Percentiles rank a stretch among this genome's conserved stretches.
These are phyloP conservation scores for Amanita muscaria DNA, from an alignment of 768 basidiomycete species.

Conservation along the genomic window DNA sequence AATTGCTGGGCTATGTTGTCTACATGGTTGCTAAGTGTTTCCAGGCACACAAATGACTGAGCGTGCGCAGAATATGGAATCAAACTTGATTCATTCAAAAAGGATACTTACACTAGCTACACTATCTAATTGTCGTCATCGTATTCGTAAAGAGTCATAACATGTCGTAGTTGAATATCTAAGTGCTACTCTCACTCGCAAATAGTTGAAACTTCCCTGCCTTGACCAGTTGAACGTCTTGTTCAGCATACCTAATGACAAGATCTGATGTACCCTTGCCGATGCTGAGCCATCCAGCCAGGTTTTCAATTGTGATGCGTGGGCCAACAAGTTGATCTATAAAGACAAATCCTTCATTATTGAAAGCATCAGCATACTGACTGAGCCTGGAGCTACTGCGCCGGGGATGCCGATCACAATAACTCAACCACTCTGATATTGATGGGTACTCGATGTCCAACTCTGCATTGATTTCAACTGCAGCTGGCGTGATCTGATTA, in stretches of 20 bases:
- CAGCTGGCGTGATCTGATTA: background rate
- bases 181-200: background rate
- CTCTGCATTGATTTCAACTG: background rate
- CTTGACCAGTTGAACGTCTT: constrained; percentile 3
- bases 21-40: background rate
- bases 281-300: constrained; percentile 3
- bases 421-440: constrained; percentile 4
- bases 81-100: background rate
- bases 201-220: constrained; percentile 2
- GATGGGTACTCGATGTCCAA: background rate
- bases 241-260: constrained; percentile 4
- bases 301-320: background rate
- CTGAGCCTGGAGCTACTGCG: constrained; percentile 2
- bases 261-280: constrained; percentile 6
- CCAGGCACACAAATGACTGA: background rate
- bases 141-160: background rate
- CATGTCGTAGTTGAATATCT: background rate
- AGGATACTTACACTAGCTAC: background rate
- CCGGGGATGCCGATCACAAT: constrained; percentile 7
- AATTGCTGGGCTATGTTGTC: background rate
- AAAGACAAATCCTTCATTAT: constrained; percentile 5
- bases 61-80: background rate
- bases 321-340: constrained; percentile 7
- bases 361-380: constrained; percentile 1
- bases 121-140: background rate